Evolutionary conservation across 2,329 filamentous ascomycete species (phyloP).

Genomic region (Aureobasidium lini): DNA sequence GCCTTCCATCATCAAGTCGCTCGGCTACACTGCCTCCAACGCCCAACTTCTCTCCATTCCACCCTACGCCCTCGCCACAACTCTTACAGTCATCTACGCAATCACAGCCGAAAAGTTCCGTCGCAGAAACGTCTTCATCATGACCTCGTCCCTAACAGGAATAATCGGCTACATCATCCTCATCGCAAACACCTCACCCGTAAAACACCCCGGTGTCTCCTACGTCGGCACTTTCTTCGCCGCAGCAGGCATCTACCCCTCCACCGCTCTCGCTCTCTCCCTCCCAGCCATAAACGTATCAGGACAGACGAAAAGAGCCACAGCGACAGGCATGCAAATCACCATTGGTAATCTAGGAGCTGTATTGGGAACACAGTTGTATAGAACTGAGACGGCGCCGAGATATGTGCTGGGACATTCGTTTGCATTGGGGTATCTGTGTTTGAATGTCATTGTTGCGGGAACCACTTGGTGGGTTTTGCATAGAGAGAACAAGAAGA

Average conservation of each 20-base stretch:
- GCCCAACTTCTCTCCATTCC: conserved; percentile 33
- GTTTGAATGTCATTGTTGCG: conserved; percentile 51
- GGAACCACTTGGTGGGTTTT: conserved; percentile 47
- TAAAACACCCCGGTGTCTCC: conserved; percentile 35
- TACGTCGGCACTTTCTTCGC: conserved; percentile 36
- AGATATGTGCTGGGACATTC: conserved; percentile 60
- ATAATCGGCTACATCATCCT: conserved; percentile 34
- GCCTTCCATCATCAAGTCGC: conserved; percentile 58
- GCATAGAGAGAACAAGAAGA: conserved; percentile 49
- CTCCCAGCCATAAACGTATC: conserved; percentile 69
- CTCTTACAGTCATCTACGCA: conserved; percentile 52
- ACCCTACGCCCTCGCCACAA: conserved; percentile 37
- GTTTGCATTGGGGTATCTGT: conserved; percentile 57
- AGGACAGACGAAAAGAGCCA: conserved; percentile 61
- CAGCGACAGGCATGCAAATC: conserved; percentile 64
- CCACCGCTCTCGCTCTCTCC: conserved; percentile 54
- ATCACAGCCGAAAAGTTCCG: conserved; percentile 52
- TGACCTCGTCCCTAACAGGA: conserved; percentile 29
- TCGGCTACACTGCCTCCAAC: conserved; percentile 50
- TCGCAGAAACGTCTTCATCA: conserved; percentile 57
- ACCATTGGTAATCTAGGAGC: conserved; percentile 63
- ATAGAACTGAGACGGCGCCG: conserved; percentile 53
- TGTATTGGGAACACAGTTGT: conserved; percentile 62
- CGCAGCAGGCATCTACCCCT: conserved; percentile 57
- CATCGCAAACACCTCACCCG: conserved; percentile 25